Percentiles rank a stretch among this genome's conserved stretches.
These are phyloP conservation scores for Cytospora piceae DNA, from an alignment of 2,329 filamentous ascomycete species.

Conservation along the genomic window DNA sequence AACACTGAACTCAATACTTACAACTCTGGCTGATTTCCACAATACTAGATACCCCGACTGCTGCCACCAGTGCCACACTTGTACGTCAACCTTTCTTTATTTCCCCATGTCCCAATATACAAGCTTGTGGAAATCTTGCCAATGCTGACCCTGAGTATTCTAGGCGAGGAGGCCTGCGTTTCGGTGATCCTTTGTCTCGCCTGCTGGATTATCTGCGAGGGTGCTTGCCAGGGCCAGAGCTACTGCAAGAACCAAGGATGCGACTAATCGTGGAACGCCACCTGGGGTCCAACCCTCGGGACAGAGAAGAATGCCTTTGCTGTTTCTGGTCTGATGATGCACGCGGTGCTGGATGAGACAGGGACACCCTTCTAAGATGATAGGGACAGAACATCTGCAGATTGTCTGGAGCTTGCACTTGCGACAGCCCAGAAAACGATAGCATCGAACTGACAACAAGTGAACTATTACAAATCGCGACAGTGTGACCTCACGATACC, in stretches of 20 bases:
- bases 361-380: background rate
- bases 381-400: background rate
- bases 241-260: conserved; percentile 13
- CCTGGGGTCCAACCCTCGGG: background rate
- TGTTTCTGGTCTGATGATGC: background rate
- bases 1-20: background rate
- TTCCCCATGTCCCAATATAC: background rate
- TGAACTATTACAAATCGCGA: background rate
- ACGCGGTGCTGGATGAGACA: background rate
- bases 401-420: background rate
- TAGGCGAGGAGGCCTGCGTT: background rate
- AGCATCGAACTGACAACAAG: background rate
- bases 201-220: conserved; percentile 9
- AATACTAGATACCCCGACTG: conserved; percentile 11
- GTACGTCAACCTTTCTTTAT: background rate
- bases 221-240: background rate
- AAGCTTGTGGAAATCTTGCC: background rate
- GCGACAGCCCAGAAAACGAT: background rate
- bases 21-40: background rate
- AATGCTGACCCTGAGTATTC: background rate
- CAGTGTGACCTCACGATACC: background rate
- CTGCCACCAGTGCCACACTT: conserved; percentile 14
- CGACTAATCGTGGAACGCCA: background rate
- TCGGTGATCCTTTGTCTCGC: conserved; percentile 8
- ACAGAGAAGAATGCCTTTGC: background rate